A percentile compares a stretch with the other conserved stretches of the same genome.
phyloP scores from a whole-genome alignment of 2,329 filamentous ascomycete genomes.

The Sporothrix euskadiensis region DNA sequence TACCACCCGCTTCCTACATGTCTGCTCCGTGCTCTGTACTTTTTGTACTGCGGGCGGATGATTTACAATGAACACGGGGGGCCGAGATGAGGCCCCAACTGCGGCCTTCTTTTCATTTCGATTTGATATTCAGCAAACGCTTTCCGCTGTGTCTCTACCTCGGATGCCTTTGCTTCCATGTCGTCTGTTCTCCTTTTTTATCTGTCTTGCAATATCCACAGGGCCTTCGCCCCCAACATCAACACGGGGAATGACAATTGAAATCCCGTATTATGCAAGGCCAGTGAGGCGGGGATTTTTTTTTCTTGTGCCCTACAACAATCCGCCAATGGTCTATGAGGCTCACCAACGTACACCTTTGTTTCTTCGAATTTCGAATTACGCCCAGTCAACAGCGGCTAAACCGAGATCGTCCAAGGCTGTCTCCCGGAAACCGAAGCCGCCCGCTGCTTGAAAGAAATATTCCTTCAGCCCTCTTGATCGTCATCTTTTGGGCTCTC shows the following conservation, averaged over 20 bases:
- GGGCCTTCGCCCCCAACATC: background rate
- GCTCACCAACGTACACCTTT: background rate
- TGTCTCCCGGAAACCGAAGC: background rate
- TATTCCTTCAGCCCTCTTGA: background rate
- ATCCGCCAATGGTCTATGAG: no score
- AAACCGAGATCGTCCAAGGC: background rate
- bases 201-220: background rate
- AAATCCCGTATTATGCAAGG: background rate
- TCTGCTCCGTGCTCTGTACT: background rate
- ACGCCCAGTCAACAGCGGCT: background rate
- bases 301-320: background rate
- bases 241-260: background rate
- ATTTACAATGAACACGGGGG: background rate
- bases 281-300: background rate
- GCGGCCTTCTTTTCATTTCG: conserved; percentile 13
- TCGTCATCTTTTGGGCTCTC: background rate
- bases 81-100: conserved; percentile 22
- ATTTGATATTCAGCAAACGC: background rate
- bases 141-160: background rate
- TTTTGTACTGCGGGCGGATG: background rate
- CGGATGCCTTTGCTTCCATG: background rate
- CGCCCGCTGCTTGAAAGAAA: background rate
- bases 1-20: background rate
- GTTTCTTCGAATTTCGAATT: background rate
- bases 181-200: background rate